Conservation (phyloP, 805 yeast genomes). For the Metschnikowia dekortorum region DNA sequence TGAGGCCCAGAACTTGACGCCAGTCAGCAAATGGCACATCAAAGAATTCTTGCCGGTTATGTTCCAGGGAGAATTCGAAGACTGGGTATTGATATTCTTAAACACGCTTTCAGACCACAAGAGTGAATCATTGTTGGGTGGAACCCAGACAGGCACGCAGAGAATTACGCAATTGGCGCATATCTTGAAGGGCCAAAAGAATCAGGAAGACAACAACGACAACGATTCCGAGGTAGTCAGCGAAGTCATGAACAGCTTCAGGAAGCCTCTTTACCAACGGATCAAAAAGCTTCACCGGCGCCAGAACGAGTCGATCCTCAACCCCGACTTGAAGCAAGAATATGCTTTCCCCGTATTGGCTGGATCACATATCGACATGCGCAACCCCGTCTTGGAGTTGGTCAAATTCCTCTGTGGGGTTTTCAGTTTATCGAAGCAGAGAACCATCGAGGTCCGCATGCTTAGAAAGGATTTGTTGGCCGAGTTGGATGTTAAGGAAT, state of each 20-base stretch:
- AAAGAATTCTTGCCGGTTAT: constrained; percentile 67
- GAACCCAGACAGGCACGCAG: constrained; percentile 44
- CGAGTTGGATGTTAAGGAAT: constrained; percentile 78
- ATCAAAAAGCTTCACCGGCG: constrained; percentile 58
- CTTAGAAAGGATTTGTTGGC: constrained; percentile 70
- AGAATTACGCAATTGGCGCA: constrained; percentile 67
- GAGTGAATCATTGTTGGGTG: constrained; percentile 34
- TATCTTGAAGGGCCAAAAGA: constrained; percentile 41
- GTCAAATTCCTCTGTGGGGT: constrained; percentile 74
- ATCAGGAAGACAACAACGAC: constrained; percentile 28
- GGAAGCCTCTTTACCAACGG: constrained; percentile 63
- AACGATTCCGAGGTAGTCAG: constrained; percentile 34
- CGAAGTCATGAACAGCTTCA: constrained; percentile 53
- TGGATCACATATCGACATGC: constrained; percentile 57
- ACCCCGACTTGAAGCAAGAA: constrained; percentile 57
- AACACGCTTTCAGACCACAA: constrained; percentile 63
- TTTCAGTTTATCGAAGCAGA: constrained; percentile 57
- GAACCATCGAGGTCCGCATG: constrained; percentile 68
- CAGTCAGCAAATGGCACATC: constrained; percentile 74
- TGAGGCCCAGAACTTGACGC: constrained; percentile 42
- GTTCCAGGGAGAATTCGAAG: constrained; percentile 78
- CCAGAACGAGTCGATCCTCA: constrained; percentile 69
- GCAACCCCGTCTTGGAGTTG: constrained; percentile 75
- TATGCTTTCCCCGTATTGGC: constrained; percentile 74
- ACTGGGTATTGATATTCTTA: constrained; percentile 76